Base-by-base conservation (phyloP, 192 early-diverging fungal genomes). In the Backusella tarrabulga region DNA sequence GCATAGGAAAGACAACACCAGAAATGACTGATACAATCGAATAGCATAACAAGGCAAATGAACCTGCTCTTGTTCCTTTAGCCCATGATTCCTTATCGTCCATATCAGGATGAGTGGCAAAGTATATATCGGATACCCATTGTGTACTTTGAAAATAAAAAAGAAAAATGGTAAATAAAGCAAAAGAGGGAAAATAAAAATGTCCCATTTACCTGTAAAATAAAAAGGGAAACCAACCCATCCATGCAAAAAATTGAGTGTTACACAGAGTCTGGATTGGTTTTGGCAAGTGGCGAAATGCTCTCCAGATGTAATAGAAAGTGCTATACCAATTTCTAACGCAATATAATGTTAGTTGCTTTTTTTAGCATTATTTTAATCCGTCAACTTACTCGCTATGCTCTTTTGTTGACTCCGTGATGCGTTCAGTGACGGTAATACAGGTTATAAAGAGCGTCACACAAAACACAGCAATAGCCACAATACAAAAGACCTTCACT, bases 151-250 rank as follows among this genome's bases (percentile, higher is more conserved):
- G 4, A 50, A 2, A 8, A 54, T 23, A 21, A 56, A 56, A 56
- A 12, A 63, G 12, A 26, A 44, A 44, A 44, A 17, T 3, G 9
- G 23, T 29, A 63, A 63, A 26, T 23, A 23, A 29, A 63, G 11
- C 23, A 12, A 12, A 11, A 63, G 26, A 63, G 11, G 15, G 40
- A 40, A 23, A 67, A 9, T 52, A 34, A 50, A 6, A 44, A 68
- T 63, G 15, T 54, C 19, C 19, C 38, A 21, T 63, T 12, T 87
- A 93, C 90, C 90, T 88, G 81, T 97, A 99, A 77, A 98, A 98
- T 8, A 99, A 85, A 79, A 98, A 97, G 6, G 97, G 95, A 76
- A 99, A 99, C 94, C 96, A 96, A 11, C 94, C 96, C 81, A 97
- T 91, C 97, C 97, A 99, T 34, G 93, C 90, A 87, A 96, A 96